Base-by-base conservation (phyloP, 2,329 filamentous ascomycete species). In the Neonectria hederae region DNA sequence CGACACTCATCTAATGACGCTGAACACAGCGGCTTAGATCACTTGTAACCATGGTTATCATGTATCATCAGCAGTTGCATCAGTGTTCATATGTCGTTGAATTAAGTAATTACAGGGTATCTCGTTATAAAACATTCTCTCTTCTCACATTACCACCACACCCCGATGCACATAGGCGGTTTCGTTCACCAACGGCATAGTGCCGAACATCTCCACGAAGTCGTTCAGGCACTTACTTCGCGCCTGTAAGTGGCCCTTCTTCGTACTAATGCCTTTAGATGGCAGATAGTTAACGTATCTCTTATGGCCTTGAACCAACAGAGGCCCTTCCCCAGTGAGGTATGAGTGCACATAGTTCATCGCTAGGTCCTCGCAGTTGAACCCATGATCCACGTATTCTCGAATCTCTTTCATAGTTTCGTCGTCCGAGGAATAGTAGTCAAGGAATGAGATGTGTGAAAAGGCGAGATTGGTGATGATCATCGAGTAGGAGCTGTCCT, bases 351-450 rank as follows among this genome's bases (percentile, higher is more conserved):
- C 52, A 55, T 71, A 80, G 72, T 80, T 80, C 30, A 80, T 68
- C 9, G 75, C 79, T 19, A 80, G 74, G 32, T 80, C 78, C 55
- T 81, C 79, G 74, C 79, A 80, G 65, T 80, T 80, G 69, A 77
- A 74, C 32, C 71, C 60, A 24, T 74, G 54, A 51, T 80, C 78
- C 17, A 80, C 76, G 26, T 77, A 73, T 0, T 73, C 63, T 4
- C 79, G 77, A 35, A 80, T 71, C 32, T 66, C 62, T 0, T 57
- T 65, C 62, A 75, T 70, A 26, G 71, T 49, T 0, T 62, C 65
- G 38, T 76, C 75, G 1, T 73, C 67, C 0, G 77, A 80, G 2
- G 69, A 77, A 67, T 78, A 80, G 59, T 74, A 78, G 57, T 79
- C 77, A 54, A 80, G 60, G 40, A 78, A 76, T 0, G 75, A 71